These are phyloP conservation scores for Penicillium nordicum DNA, from an alignment of 2,329 filamentous ascomycete species.

Conservation along the genomic window DNA sequence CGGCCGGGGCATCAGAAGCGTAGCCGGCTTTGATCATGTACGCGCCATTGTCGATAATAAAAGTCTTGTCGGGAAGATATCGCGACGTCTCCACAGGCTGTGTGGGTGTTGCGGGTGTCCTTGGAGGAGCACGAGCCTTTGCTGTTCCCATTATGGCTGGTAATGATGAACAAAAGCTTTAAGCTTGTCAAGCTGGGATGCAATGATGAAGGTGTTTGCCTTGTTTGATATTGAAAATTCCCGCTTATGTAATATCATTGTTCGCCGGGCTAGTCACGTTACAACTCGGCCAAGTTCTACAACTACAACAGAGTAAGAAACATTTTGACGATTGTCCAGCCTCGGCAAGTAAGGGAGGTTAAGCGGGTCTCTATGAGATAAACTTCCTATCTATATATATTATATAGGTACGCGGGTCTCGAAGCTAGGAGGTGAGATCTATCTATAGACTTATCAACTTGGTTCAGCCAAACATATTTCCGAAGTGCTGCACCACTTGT, in stretches of 20 bases:
- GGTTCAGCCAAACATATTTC: background rate
- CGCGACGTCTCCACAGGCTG: conserved; percentile 38
- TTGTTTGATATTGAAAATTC: conserved; percentile 12
- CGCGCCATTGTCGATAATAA: conserved; percentile 91
- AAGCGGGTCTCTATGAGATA: background rate
- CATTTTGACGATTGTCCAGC: background rate
- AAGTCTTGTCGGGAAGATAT: conserved; percentile 59
- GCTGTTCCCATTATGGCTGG: conserved; percentile 29
- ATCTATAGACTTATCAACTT: background rate
- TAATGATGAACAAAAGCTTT: conserved; percentile 1
- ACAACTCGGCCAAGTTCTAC: background rate
- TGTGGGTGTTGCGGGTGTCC: conserved; percentile 48
- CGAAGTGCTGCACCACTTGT: background rate
- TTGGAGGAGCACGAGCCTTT: conserved; percentile 42
- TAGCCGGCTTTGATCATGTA: conserved; percentile 90
- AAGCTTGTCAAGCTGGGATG: conserved; percentile 4
- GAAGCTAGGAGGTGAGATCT: background rate
- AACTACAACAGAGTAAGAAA: background rate
- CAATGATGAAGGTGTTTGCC: conserved; percentile 16
- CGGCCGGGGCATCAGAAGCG: conserved; percentile 43
- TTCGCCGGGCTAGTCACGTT: background rate
- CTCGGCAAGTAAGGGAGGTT: background rate
- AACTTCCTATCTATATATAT: background rate
- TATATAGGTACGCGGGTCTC: background rate
- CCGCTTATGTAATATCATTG: background rate